Base-by-base conservation (phyloP, 768 basidiomycete species). In the Lentinula detonsa region DNA sequence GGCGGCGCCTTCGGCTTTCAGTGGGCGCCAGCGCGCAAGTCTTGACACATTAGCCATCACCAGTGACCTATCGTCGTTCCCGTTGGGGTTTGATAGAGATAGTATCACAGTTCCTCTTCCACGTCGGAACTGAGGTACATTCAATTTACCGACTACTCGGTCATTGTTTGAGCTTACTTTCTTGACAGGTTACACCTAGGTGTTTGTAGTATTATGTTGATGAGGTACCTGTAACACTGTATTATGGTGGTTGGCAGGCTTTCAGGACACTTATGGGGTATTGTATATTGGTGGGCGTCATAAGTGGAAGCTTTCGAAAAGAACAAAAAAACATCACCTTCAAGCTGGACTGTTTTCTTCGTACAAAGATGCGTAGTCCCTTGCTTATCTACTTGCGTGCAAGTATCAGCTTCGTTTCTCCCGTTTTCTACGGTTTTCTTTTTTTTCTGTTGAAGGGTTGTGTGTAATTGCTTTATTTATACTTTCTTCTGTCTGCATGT, bases 41-140 rank as follows among this genome's bases (percentile, higher is more conserved):
- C 75, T 94, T 65, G 92, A 94, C 67, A 93, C 92, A 0, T 78
- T 94, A 37, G 91, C 88, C 3, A 79, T 94, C 61, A 93, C 91
- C 63, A 87, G 81, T 66, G 92, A 92, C 71, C 72, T 94, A 59
- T 85, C 90, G 46, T 88, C 89, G n/a, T 93, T 91, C 68, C 90
- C 91, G 15, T 80, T 93, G 59, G 84, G 83, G 35, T 91, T 90
- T 67, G 88, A 92, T 67, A 75, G 76, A 42, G 78, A 79, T 58
- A 78, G 75, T 54, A 68, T 73, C 16, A 64, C 73, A 62, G 57
- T 72, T 64, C 63, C 74, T 11, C 18, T 42, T 64, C 57, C 43
- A 66, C 65, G 35, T 67, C 66, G 51, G 66, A 62, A 5, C 55
- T 18, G 55, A 66, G 59, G 59, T 52, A 49, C n/a, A 54, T 34